These are phyloP conservation scores for Stygiomarasmius scandens DNA, from an alignment of 1,284 basidiomycete species.

Conservation along the genomic window DNA sequence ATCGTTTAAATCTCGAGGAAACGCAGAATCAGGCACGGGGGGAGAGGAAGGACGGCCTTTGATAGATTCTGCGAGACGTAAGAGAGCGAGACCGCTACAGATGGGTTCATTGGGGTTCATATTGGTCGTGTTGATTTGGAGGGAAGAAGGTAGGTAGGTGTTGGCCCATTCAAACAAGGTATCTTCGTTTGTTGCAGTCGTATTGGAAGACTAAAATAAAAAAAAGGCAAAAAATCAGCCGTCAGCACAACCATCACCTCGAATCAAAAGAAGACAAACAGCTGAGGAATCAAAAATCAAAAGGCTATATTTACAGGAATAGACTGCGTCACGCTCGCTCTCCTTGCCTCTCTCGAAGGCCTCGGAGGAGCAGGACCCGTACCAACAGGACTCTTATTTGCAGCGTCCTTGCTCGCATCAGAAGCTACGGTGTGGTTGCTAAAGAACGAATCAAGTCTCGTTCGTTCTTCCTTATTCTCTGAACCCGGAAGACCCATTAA, in stretches of 20 bases:
- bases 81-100: constrained; percentile 70
- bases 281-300: not conserved
- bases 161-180: constrained; percentile 87
- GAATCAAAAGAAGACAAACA: no score
- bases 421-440: constrained; percentile 38
- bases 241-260: constrained; percentile 8
- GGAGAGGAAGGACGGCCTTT: constrained; percentile 69
- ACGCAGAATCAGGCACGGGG: constrained; percentile 77
- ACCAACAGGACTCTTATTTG: not conserved
- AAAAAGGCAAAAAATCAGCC: no score
- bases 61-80: constrained; percentile 77
- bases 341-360: constrained; percentile 63
- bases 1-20: constrained; percentile 67
- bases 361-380: constrained; percentile 50
- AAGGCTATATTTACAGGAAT: not conserved
- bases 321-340: constrained; percentile 38
- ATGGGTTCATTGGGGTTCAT: constrained; percentile 50
- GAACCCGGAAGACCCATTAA: constrained; percentile 65
- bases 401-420: constrained; percentile 12
- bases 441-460: constrained; percentile 60
- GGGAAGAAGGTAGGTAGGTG: constrained; percentile 67
- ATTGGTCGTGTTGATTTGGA: constrained; percentile 64
- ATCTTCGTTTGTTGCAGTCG: constrained; percentile 43
- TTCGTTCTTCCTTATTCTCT: constrained; percentile 46
- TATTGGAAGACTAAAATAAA: constrained; percentile 7